phyloP scores from a whole-genome alignment of 23 red algal genomes.

The Gracilariopsis chorda region DNA sequence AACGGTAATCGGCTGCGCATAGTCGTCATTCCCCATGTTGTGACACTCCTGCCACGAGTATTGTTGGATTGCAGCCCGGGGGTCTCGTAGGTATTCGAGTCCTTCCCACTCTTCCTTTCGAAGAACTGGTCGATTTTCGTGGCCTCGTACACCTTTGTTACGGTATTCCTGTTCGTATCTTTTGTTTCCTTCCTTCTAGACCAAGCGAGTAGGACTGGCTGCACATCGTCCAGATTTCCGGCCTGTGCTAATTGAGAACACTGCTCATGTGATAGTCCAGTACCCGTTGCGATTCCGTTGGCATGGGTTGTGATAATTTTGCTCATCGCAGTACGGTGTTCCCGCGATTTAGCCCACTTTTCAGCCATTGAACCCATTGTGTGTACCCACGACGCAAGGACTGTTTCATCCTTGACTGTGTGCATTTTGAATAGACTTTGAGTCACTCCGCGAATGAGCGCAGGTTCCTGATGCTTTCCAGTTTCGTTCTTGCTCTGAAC shows the following conservation, averaged over 20 bases:
- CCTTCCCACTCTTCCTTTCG: neutral
- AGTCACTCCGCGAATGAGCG: neutral
- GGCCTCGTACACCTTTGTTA: neutral
- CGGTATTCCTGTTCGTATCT: neutral
- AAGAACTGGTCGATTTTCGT: slow-evolving; percentile 42
- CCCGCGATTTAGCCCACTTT: neutral
- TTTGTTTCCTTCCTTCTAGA: neutral
- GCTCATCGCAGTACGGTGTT: neutral
- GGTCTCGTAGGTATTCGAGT: neutral
- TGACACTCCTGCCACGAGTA: too few species aligned
- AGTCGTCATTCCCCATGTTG: neutral
- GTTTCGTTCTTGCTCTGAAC: neutral
- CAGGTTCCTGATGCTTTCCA: neutral
- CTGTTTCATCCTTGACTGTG: neutral
- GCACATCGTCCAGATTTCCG: neutral
- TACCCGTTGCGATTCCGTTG: neutral
- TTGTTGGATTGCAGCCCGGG: neutral
- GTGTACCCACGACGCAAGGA: slow-evolving; percentile 12
- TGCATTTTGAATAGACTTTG: slow-evolving; percentile 35
- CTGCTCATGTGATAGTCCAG: slow-evolving; percentile 10
- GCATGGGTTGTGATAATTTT: slow-evolving; percentile 18
- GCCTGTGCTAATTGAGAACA: neutral
- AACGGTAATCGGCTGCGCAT: neutral
- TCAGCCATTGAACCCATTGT: slow-evolving; percentile 7
- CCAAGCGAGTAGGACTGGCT: neutral